Evolutionary conservation across 306 rosid genomes (phyloP), one percentile per base, ranked within the genome.

Genomic region (Elaeagnus macrophylla): DNA sequence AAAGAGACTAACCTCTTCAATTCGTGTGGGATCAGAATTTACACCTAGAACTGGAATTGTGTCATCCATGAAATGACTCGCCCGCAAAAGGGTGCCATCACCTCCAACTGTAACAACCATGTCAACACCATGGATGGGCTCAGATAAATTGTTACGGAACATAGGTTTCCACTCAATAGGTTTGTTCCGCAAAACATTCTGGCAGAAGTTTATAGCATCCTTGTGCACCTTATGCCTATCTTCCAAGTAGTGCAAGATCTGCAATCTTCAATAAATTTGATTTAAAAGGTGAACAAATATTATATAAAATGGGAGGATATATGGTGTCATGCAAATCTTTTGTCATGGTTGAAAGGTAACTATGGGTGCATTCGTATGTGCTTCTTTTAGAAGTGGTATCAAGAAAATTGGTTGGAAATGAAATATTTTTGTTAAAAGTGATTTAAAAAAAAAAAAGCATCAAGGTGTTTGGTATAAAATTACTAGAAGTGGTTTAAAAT

Each of bases 61-160:
- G 59, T 84, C 83, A 53, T 91, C 89, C 66, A 84, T 67, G 56
- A 76, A 84, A 86, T 91, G 93, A 70, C 96, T 86, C 40, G 93
- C 93, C 64, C 78, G 95, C 60, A 91, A 64, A 62, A 91, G 83
- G 39, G 97, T 84, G 57, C 97, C 97, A 75, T 84, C 97, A 35
- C 96, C 97, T 46, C 97, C 97, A 67, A 91, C 62, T 36, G 97
- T 73, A 40, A 86, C 75, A 61, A 91, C 87, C 63, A 91, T 64
- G 64, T 91, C 97, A 51, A 91, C 85, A 52, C 84, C 71, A 50
- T 42, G 73, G 70, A 91, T 84, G 51, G 85, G 85, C 69, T 71
- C 67, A 9, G 78, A 69, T 57, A 84, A 67, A 65, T 73, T 51
- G 35, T 61, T 65, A 51, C 83, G 89, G 12, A 10, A 7, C 37